Percentiles rank a stretch among this genome's conserved stretches.
These are phyloP conservation scores for Chalciporus piperatus DNA, from an alignment of 768 basidiomycete genomes.

Conservation along the genomic window DNA sequence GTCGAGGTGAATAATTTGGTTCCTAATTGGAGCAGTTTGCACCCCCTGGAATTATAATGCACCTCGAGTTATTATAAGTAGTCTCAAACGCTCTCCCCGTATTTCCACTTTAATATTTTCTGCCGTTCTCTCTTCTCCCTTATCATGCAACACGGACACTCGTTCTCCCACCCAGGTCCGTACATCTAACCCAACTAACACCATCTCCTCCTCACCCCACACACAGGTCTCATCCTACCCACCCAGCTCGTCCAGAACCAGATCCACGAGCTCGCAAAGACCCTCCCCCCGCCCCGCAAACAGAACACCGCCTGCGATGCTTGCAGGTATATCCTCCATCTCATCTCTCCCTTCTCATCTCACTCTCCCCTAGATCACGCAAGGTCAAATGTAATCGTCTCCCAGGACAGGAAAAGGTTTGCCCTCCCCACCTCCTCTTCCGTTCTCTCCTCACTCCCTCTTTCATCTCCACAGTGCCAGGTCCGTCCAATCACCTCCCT, in stretches of 20 bases:
- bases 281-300: slow-evolving; percentile 80
- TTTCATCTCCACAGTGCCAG: slow-evolving; percentile 54
- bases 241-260: slow-evolving; percentile 73
- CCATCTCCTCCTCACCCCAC: not conserved
- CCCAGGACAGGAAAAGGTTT: slow-evolving; percentile 79
- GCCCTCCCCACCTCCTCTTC: slow-evolving; percentile 19
- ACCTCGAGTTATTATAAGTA: slow-evolving; percentile 21
- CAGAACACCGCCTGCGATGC: slow-evolving; percentile 95
- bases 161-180: slow-evolving; percentile 35
- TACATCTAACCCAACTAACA: not conserved
- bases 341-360: not conserved
- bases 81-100: slow-evolving; percentile 12
- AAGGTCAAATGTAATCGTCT: slow-evolving; percentile 89
- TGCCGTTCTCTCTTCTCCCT: slow-evolving; percentile 13
- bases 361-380: slow-evolving; percentile 51
- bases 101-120: slow-evolving; percentile 27
- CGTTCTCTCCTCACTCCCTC: slow-evolving; percentile 10
- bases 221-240: slow-evolving; percentile 58
- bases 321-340: slow-evolving; percentile 60
- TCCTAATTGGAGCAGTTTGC: too few relatives aligned
- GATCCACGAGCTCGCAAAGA: slow-evolving; percentile 78
- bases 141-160: slow-evolving; percentile 34
- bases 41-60: too few relatives aligned
- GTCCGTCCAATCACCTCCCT: slow-evolving; percentile 37
- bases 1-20: too few relatives aligned